Evolutionary conservation across 768 basidiomycete genomes (phyloP).

Genomic region (Auricularia heimuer): DNA sequence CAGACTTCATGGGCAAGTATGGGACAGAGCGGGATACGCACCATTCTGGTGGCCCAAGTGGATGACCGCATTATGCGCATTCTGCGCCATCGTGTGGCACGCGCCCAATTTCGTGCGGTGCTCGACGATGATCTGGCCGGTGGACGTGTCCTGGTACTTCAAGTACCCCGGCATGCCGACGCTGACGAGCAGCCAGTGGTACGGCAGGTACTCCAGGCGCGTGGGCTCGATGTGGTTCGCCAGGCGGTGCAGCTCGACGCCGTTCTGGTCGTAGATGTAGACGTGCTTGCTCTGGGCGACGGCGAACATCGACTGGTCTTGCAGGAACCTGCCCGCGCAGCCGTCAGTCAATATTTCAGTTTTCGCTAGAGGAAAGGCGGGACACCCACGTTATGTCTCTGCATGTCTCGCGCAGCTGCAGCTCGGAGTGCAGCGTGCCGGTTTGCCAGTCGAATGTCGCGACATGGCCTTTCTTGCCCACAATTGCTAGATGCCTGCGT

Average conservation of each 20-base stretch:
- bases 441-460: conserved; percentile 92
- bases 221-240: conserved; percentile 84
- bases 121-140: conserved; percentile 74
- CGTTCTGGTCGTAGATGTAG: conserved; percentile 91
- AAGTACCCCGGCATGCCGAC: conserved; percentile 67
- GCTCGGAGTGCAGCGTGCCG: conserved; percentile 74
- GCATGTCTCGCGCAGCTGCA: conserved; percentile 84
- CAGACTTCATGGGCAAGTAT: no score
- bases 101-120: conserved; percentile 87
- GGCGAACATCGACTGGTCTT: conserved; percentile 87
- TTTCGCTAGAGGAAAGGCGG: no score
- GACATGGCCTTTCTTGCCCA: conserved; percentile 73
- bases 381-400: conserved; percentile 76
- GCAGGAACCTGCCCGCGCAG: conserved; percentile 54
- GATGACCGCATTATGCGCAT: conserved; percentile 86
- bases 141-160: conserved; percentile 96
- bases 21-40: no score
- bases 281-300: conserved; percentile 95
- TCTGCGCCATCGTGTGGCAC: conserved; percentile 80
- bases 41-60: conserved; percentile 90
- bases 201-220: conserved; percentile 83
- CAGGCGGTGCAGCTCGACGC: conserved; percentile 83
- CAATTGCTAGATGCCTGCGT: conserved; percentile 74
- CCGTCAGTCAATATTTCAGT: no score
- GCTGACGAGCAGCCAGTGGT: conserved; percentile 87